Evolutionary conservation across 2,329 filamentous ascomycete species (phyloP), one percentile per base, ranked within the genome.

Genomic region (Sordariomycetes sp.): DNA sequence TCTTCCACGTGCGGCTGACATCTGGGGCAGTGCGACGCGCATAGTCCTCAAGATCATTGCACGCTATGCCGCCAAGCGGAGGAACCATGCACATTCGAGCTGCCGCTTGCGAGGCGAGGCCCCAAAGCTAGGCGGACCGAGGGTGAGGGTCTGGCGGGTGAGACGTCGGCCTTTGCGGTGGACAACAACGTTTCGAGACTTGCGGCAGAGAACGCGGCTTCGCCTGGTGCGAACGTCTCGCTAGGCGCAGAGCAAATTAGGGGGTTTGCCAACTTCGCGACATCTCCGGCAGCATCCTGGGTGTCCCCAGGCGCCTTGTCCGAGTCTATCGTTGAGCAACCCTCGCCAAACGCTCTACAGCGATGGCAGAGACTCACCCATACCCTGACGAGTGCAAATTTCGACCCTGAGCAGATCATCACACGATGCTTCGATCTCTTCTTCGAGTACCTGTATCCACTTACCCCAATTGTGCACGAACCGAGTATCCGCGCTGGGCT

Each of bases 391-490:
- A 35, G 50, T 11, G 46, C 29, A 26, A 46, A 48, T 19, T 36
- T 40, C 12, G 40, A 43, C 30, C 36, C 54, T 8, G 45, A 55
- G 18, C 39, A 39, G 6, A 42, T 52, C 5, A 46, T 55, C 6
- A 48, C 44, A 17, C 45, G 48, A 18, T 64, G 58, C 33, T 49
- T 64, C 21, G 50, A 59, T 35, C 40, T 63, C 15, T 64, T 63
- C 37, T 63, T 63, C 21, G 49, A 62, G 33, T 62, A 62, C 32
- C 57, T 64, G 3, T 63, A 58, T 32, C 61, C 61, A 3, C 49
- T 64, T 3, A 64, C 54, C 14, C 60, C 59, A 3, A 39, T 64
- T 27, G 53, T 64, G 4, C 60, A 64, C 38, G 60, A 64, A 30
- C 51, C 58, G 0, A 61, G 52, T 42, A 46, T 64, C 6, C 53